Evolutionary conservation across 2,329 filamentous ascomycete genomes (phyloP).

Genomic region (Fusarium citri): DNA sequence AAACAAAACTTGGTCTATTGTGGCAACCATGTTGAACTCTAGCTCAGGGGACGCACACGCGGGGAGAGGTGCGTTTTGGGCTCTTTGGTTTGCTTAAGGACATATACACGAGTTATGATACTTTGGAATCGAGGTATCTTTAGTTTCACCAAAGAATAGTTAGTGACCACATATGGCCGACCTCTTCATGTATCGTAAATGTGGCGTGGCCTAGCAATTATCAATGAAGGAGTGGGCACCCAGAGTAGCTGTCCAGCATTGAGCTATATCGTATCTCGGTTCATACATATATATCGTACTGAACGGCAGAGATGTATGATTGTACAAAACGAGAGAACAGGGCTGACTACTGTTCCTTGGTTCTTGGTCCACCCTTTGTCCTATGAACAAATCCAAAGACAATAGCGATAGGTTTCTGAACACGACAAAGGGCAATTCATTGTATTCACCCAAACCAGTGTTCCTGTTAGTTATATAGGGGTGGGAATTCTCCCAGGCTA

Average conservation of each 20-base stretch:
- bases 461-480: not conserved
- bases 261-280: not conserved
- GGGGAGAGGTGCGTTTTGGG: slow-evolving; percentile 25
- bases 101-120: slow-evolving; percentile 10
- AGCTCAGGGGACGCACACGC: not conserved
- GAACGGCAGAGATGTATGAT: not conserved
- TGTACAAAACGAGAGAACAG: not conserved
- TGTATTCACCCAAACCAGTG: not conserved
- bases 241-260: not conserved
- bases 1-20: slow-evolving; percentile 18
- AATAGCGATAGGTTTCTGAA: not conserved
- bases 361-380: slow-evolving; percentile 13
- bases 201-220: not conserved
- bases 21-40: slow-evolving; percentile 6
- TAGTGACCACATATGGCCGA: not conserved
- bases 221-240: too few relatives aligned
- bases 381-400: not conserved
- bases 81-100: slow-evolving; percentile 1
- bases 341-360: not conserved
- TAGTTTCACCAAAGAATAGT: not conserved
- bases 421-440: not conserved
- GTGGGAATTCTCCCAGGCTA: too few relatives aligned
- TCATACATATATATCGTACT: not conserved
- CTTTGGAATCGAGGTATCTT: not conserved
- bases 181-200: not conserved